Conservation (phyloP, 2,329 filamentous ascomycete species). For the Aureobasidium sp. region DNA sequence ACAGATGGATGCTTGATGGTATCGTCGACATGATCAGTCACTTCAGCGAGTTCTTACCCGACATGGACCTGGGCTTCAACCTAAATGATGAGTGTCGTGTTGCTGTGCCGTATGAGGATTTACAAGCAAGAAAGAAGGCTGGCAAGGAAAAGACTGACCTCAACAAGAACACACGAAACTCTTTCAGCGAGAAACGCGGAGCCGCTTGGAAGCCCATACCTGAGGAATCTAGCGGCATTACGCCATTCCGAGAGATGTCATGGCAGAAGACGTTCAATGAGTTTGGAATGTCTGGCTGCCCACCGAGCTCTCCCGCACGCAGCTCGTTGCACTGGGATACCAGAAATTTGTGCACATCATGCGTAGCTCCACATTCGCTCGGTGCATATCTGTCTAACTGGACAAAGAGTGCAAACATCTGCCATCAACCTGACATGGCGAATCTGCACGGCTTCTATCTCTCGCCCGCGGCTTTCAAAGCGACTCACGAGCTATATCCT, state of each 20-base stretch:
- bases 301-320: slow-evolving; percentile 51
- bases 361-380: slow-evolving; percentile 54
- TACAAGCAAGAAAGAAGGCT: slow-evolving; percentile 28
- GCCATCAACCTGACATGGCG: slow-evolving; percentile 67
- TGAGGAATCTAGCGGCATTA: slow-evolving; percentile 15
- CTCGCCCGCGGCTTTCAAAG: slow-evolving; percentile 52
- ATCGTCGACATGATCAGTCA: slow-evolving; percentile 44
- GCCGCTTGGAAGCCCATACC: slow-evolving; percentile 30
- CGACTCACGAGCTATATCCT: slow-evolving; percentile 58
- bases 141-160: slow-evolving; percentile 19
- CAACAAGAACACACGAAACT: slow-evolving; percentile 10
- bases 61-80: slow-evolving; percentile 57
- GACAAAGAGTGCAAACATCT: slow-evolving; percentile 56
- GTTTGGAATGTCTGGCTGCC: slow-evolving; percentile 46
- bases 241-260: slow-evolving; percentile 24
- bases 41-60: slow-evolving; percentile 47
- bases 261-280: slow-evolving; percentile 32
- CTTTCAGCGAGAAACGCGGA: slow-evolving; percentile 31
- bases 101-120: slow-evolving; percentile 41
- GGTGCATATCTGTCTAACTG: slow-evolving; percentile 60
- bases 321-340: slow-evolving; percentile 54
- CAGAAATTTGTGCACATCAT: slow-evolving; percentile 55
- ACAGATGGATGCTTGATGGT: slow-evolving; percentile 51
- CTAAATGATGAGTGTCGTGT: slow-evolving; percentile 53
- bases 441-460: slow-evolving; percentile 67